These are phyloP conservation scores for Phytophthora tentaculata DNA, from an alignment of 352 stramenopile species.

Conservation along the genomic window DNA sequence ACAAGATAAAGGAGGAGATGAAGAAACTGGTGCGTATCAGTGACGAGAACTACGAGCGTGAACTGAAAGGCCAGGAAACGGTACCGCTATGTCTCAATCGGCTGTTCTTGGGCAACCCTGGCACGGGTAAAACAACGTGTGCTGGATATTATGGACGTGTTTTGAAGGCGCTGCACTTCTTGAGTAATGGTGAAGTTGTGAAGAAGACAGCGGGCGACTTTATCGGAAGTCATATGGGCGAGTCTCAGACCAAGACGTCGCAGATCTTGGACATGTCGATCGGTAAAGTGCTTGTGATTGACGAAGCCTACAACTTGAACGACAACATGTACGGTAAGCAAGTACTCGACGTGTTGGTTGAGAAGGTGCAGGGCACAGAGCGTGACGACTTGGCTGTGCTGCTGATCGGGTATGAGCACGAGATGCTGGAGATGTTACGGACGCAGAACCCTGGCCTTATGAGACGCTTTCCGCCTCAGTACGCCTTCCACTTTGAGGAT, in stretches of 20 bases:
- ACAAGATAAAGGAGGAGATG: slow-evolving; percentile 79
- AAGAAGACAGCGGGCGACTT: slow-evolving; percentile 91
- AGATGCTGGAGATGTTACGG: slow-evolving; percentile 93
- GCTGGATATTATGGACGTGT: slow-evolving; percentile 87
- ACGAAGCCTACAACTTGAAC: slow-evolving; percentile 94
- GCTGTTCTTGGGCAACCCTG: slow-evolving; percentile 92
- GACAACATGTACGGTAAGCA: slow-evolving; percentile 71
- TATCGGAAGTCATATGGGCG: slow-evolving; percentile 75
- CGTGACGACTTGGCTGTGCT: slow-evolving; percentile 93
- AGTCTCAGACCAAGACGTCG: slow-evolving; percentile 89
- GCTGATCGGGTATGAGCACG: slow-evolving; percentile 88
- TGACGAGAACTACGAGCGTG: slow-evolving; percentile 83
- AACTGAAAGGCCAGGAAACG: slow-evolving; percentile 70
- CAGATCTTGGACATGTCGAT: slow-evolving; percentile 81
- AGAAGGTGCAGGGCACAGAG: slow-evolving; percentile 90
- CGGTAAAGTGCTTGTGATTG: slow-evolving; percentile 94
- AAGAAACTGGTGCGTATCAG: slow-evolving; percentile 78
- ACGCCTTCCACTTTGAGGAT: slow-evolving; percentile 94
- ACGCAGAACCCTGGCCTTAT: slow-evolving; percentile 89
- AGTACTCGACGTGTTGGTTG: slow-evolving; percentile 89
- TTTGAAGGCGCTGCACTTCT: slow-evolving; percentile 88
- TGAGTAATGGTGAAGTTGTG: slow-evolving; percentile 91
- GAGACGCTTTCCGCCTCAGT: slow-evolving; percentile 87
- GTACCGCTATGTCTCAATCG: slow-evolving; percentile 83
- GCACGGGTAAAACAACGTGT: slow-evolving; percentile 94